Percentiles rank a stretch among this genome's conserved stretches.
Evolutionary conservation across 2,329 filamentous ascomycete genomes (phyloP).

Genomic region (Penicillium oxalicum): DNA sequence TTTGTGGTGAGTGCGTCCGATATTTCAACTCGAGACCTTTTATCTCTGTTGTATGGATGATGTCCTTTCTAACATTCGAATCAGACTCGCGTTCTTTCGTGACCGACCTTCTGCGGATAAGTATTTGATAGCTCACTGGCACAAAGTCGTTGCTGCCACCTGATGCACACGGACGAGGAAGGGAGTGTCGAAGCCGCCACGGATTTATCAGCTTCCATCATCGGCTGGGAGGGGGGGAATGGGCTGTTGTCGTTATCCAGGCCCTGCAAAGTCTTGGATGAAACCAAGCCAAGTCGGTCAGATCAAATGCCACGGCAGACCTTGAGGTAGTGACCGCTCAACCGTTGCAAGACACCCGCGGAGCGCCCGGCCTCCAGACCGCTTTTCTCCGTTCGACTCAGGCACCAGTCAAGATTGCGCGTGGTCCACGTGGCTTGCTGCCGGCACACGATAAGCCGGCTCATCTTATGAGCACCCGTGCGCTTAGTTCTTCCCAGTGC

Average conservation of each 20-base stretch:
- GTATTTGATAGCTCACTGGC: no score
- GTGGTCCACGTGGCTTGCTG: slow-evolving; percentile 16
- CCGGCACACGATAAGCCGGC: slow-evolving; percentile 3
- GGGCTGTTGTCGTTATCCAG: no score
- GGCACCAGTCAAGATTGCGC: slow-evolving; percentile 9
- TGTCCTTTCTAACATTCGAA: no score
- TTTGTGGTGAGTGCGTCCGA: slow-evolving; percentile 41
- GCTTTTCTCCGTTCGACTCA: slow-evolving; percentile 9
- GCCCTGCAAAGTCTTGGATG: no score
- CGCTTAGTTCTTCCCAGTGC: slow-evolving; percentile 5
- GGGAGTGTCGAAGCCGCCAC: no score
- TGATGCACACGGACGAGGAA: no score
- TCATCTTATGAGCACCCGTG: not conserved
- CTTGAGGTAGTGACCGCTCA: slow-evolving; percentile 5
- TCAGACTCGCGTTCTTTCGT: slow-evolving; percentile 24
- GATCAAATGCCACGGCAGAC: slow-evolving; percentile 7
- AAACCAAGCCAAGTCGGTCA: not conserved
- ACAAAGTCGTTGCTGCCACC: no score
- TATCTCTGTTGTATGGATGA: no score
- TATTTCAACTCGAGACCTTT: not conserved
- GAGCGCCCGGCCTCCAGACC: slow-evolving; percentile 9
- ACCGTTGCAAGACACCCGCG: not conserved
- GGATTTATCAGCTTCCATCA: no score
- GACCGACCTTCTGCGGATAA: slow-evolving; percentile 3
- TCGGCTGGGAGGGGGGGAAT: no score